Evolutionary conservation across 345 rosid species (phyloP).

Genomic region (Gossypium turneri): DNA sequence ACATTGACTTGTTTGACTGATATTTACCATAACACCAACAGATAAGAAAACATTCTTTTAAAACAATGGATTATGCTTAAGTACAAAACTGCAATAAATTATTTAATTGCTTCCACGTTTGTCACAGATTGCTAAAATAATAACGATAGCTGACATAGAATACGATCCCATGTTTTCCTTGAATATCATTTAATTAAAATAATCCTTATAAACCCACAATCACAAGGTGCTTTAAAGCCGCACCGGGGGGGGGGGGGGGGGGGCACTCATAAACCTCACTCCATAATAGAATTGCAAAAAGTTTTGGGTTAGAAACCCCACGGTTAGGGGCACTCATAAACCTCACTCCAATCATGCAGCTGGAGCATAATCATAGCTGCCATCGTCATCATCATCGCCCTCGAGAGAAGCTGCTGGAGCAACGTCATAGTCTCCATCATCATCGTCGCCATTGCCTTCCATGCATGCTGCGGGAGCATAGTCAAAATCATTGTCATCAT

Average conservation of each 20-base stretch:
- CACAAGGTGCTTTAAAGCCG: neutral
- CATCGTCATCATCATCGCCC: slow-evolving; percentile 17
- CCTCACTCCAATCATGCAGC: slow-evolving; percentile 9
- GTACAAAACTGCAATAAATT: neutral
- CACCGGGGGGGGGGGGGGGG: neutral
- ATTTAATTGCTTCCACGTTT: neutral
- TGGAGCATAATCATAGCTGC: slow-evolving; percentile 14
- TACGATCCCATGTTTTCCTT: neutral
- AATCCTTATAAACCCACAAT: too few relatives aligned
- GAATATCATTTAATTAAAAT: neutral
- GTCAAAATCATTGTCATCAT: slow-evolving; percentile 10
- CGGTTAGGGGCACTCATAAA: neutral
- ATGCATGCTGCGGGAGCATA: slow-evolving; percentile 16
- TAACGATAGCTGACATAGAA: neutral
- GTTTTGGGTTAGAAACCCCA: neutral
- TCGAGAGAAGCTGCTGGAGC: slow-evolving; percentile 17
- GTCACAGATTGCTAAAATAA: neutral
- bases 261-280: neutral
- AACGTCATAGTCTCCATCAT: slow-evolving; percentile 13
- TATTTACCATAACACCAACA: neutral
- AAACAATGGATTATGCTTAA: neutral
- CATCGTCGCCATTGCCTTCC: slow-evolving; percentile 10
- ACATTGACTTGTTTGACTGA: neutral
- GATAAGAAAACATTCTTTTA: neutral
- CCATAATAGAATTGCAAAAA: slow-evolving; percentile 6